These are phyloP conservation scores for Crithidia mellificae DNA, from an alignment of 208 protist genomes.

Conservation along the genomic window DNA sequence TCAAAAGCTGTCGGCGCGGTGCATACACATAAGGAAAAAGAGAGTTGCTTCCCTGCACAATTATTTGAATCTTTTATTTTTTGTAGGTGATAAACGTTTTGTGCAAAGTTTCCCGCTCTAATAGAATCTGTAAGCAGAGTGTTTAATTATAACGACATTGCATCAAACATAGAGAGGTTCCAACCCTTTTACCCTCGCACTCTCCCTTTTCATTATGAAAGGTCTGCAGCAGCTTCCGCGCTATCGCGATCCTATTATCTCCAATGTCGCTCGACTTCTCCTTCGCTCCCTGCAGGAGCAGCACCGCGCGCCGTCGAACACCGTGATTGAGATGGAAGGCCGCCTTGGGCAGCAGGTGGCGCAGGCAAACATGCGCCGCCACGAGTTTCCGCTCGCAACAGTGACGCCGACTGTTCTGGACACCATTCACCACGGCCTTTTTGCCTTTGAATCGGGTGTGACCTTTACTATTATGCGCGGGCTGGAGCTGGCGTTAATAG, in stretches of 20 bases:
- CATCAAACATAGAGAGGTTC: no score
- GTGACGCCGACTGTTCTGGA: constrained; percentile 44
- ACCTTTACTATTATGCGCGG: not conserved
- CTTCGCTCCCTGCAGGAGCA: constrained; percentile 45
- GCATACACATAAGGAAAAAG: no score
- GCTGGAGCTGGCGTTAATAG: constrained; percentile 23
- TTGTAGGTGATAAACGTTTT: no score
- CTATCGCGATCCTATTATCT: constrained; percentile 51
- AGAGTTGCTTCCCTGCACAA: no score
- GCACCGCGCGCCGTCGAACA: constrained; percentile 27
- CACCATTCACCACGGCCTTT: constrained; percentile 10
- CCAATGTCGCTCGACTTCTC: constrained; percentile 39
- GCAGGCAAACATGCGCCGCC: constrained; percentile 20
- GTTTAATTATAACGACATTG: no score
- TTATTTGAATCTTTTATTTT: no score
- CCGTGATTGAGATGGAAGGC: constrained; percentile 56
- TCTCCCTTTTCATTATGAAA: constrained; percentile 1
- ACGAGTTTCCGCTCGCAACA: constrained; percentile 37
- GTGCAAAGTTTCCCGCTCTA: no score
- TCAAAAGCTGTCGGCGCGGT: no score
- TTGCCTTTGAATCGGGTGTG: constrained; percentile 29
- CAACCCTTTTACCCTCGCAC: no score
- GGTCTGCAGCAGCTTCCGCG: constrained; percentile 24
- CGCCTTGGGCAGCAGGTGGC: constrained; percentile 51
- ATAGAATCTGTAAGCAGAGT: no score